phyloP scores from a whole-genome alignment of 768 basidiomycete species.

The Mycena rosella region DNA sequence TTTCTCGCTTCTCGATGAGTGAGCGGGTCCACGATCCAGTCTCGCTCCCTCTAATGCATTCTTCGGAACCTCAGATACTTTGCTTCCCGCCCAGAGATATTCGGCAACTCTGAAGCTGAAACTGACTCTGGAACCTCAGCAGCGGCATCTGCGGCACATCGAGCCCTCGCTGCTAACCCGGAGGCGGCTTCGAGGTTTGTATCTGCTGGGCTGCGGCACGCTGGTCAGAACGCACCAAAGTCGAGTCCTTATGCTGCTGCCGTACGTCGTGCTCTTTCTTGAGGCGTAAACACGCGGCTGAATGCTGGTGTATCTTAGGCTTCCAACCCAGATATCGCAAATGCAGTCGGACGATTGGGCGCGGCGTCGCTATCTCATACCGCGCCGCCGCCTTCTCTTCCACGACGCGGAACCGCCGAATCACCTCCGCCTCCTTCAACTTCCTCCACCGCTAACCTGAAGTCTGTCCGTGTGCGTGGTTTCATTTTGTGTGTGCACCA shows the following conservation, averaged over 20 bases:
- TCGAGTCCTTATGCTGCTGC: slow-evolving; percentile 28
- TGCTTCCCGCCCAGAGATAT: slow-evolving; percentile 38
- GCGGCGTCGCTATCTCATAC: slow-evolving; percentile 57
- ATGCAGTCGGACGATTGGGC: slow-evolving; percentile 67
- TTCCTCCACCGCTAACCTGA: slow-evolving; percentile 41
- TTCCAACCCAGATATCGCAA: slow-evolving; percentile 54
- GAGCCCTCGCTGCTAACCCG: slow-evolving; percentile 30
- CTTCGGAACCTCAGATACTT: slow-evolving; percentile 28
- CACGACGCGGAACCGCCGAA: slow-evolving; percentile 34
- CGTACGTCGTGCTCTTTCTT: slow-evolving; percentile 1
- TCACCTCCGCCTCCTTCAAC: slow-evolving; percentile 42
- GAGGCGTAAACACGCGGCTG: slow-evolving; percentile 2
- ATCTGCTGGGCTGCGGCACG: slow-evolving; percentile 17
- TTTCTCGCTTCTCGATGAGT: slow-evolving; percentile 38
- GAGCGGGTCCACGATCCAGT: background rate
- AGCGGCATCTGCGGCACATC: slow-evolving; percentile 28
- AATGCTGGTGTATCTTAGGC: slow-evolving; percentile 42
- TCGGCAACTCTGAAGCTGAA: slow-evolving; percentile 28
- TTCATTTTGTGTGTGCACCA: background rate
- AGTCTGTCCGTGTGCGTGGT: slow-evolving; percentile 44
- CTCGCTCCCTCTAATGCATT: background rate
- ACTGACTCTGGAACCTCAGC: slow-evolving; percentile 12
- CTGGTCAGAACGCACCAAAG: slow-evolving; percentile 14
- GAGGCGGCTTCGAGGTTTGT: slow-evolving; percentile 21
- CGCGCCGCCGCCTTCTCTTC: slow-evolving; percentile 39